Conservation (phyloP, 768 basidiomycete genomes). For the Boletus huronensis region DNA sequence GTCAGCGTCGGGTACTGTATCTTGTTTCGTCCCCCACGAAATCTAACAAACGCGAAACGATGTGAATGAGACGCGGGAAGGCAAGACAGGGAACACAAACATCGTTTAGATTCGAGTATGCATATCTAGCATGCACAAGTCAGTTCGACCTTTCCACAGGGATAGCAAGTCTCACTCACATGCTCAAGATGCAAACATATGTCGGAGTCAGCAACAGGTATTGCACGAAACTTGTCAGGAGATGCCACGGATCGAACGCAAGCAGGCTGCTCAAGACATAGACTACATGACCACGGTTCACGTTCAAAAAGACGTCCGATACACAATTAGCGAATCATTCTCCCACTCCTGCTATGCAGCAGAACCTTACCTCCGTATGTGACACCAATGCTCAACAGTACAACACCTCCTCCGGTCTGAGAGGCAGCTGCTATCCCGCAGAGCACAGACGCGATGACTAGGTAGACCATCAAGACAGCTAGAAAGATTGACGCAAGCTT, state of each 20-base stretch:
- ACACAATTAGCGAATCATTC: neutral
- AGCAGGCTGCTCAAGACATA: constrained; percentile 76
- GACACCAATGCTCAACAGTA: constrained; percentile 81
- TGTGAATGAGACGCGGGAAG: constrained; percentile 11
- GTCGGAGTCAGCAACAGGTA: constrained; percentile 85
- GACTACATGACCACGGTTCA: constrained; percentile 38
- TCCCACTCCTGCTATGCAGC: neutral
- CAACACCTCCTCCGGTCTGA: constrained; percentile 63
- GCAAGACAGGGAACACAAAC: constrained; percentile 34
- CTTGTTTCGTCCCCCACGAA: constrained; percentile 97
- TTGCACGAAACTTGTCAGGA: constrained; percentile 86
- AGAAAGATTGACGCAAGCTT: constrained; percentile 70
- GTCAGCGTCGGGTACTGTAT: constrained; percentile 65
- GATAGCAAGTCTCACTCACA: constrained; percentile 44
- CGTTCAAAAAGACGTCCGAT: neutral
- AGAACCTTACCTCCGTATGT: constrained; percentile 71
- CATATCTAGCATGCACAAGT: constrained; percentile 53
- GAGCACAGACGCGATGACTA: constrained; percentile 77
- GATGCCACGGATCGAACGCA: constrained; percentile 95
- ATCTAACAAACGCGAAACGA: constrained; percentile 43
- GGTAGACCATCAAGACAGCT: constrained; percentile 76
- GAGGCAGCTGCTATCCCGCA: constrained; percentile 71
- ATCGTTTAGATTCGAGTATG: constrained; percentile 83
- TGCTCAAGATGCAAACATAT: constrained; percentile 72
- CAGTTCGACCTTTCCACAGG: constrained; percentile 7